These are phyloP conservation scores for Mrakia hoshinonis DNA, from an alignment of 768 basidiomycete genomes.

Conservation along the genomic window DNA sequence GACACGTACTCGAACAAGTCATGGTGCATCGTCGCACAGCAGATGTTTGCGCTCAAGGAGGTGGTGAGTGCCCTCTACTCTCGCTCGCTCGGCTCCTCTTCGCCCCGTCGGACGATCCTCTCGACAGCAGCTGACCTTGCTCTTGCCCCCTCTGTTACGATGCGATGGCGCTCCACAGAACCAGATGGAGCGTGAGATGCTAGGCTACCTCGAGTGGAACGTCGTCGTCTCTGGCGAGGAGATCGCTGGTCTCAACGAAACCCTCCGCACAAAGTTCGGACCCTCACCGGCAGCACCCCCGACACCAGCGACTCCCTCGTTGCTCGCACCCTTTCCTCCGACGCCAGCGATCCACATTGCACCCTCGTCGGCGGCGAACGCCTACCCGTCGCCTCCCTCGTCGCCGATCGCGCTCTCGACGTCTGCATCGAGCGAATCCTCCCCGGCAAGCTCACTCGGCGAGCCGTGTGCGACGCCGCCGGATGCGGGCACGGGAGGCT, in stretches of 20 bases:
- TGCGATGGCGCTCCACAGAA: background rate
- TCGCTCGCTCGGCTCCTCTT: background rate
- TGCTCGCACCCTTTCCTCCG: background rate
- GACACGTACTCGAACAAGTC: constrained; percentile 90
- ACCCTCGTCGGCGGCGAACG: background rate
- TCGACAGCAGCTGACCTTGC: no score
- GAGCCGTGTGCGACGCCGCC: constrained; percentile 1
- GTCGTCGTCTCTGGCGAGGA: constrained; percentile 28
- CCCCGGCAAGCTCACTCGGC: constrained; percentile 3
- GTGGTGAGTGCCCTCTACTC: constrained; percentile 69
- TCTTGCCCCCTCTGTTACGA: background rate
- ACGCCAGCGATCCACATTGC: constrained; percentile 2
- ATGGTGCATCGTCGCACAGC: constrained; percentile 82
- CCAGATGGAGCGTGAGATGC: constrained; percentile 85
- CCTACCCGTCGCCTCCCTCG: constrained; percentile 1
- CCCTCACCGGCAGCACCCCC: background rate
- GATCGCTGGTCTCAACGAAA: constrained; percentile 9
- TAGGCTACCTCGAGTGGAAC: constrained; percentile 79
- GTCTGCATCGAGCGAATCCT: background rate
- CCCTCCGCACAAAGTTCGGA: constrained; percentile 2
- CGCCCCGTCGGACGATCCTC: background rate
- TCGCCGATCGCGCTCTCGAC: constrained; percentile 7
- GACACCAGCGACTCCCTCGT: background rate
- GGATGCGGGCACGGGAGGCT: background rate
- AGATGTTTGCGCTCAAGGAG: constrained; percentile 9